A percentile compares a stretch with the other conserved stretches of the same genome.
Evolutionary conservation across 306 rosid species (phyloP).

Genomic region (Astragalus membranaceus): DNA sequence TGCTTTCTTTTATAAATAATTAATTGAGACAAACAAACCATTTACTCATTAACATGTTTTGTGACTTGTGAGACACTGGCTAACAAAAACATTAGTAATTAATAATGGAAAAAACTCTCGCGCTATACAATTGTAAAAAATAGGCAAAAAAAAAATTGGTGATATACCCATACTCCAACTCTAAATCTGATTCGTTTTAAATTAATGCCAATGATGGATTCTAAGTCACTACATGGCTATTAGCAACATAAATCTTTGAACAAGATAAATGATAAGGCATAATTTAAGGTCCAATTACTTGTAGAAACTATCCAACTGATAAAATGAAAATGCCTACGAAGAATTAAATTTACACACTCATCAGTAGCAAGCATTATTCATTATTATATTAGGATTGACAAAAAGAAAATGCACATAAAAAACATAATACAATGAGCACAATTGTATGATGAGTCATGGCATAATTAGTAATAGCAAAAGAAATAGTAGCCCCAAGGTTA

Average conservation of each 20-base stretch:
- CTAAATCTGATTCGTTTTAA: not conserved
- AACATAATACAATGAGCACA: constrained; percentile 14
- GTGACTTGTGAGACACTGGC: not conserved
- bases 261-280: not conserved
- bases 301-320: not conserved
- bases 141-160: not conserved
- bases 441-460: not conserved
- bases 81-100: not conserved
- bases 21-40: not conserved
- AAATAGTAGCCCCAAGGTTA: not conserved
- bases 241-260: not conserved
- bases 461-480: not conserved
- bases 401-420: not conserved
- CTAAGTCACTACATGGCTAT: not conserved
- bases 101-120: not conserved
- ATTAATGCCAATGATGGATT: not conserved
- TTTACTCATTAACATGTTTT: not conserved
- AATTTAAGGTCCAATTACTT: not conserved
- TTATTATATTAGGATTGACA: not conserved
- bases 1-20: not conserved
- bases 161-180: not conserved
- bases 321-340: not conserved
- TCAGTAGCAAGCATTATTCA: not conserved
- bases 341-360: not conserved
- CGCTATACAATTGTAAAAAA: not conserved